A percentile compares a stretch with the other conserved stretches of the same genome.
phyloP scores from a whole-genome alignment of 192 early-diverging fungal species.

The Nowakowskiella sp. region DNA sequence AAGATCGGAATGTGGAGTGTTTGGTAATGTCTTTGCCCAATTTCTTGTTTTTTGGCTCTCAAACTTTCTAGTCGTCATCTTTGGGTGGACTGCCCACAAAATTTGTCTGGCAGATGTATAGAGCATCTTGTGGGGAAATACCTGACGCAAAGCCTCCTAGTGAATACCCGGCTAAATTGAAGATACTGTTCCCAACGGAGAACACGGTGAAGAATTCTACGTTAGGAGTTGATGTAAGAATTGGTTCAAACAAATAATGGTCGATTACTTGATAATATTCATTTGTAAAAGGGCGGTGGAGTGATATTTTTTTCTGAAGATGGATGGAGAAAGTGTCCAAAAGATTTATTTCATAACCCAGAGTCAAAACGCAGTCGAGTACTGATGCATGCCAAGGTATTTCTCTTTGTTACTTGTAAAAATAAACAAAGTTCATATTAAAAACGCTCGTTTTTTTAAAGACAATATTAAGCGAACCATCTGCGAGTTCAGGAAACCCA shows the following conservation, averaged over 20 bases:
- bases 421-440: no score
- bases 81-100: conserved; percentile 5
- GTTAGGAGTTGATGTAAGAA: conserved; percentile 12
- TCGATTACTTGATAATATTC: neutral
- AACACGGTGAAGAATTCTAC: conserved; percentile 12
- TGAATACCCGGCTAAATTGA: neutral
- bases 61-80: neutral
- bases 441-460: no score
- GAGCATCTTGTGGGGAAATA: neutral
- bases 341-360: conserved; percentile 9
- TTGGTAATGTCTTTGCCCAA: neutral
- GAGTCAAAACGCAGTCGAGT: conserved; percentile 9
- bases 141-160: neutral
- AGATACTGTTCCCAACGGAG: conserved; percentile 18
- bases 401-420: conserved; percentile 8
- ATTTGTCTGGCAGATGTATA: neutral
- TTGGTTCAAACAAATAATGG: neutral
- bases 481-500: no score
- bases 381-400: conserved; percentile 21
- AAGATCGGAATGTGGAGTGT: conserved; percentile 8
- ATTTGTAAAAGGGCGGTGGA: conserved; percentile 14
- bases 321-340: conserved; percentile 5
- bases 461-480: no score
- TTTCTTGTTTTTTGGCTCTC: conserved; percentile 4
- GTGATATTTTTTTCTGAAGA: conserved; percentile 15